Evolutionary conservation across 1,284 basidiomycete species (phyloP).

Genomic region (Sporisorium iseilematis-ciliati): DNA sequence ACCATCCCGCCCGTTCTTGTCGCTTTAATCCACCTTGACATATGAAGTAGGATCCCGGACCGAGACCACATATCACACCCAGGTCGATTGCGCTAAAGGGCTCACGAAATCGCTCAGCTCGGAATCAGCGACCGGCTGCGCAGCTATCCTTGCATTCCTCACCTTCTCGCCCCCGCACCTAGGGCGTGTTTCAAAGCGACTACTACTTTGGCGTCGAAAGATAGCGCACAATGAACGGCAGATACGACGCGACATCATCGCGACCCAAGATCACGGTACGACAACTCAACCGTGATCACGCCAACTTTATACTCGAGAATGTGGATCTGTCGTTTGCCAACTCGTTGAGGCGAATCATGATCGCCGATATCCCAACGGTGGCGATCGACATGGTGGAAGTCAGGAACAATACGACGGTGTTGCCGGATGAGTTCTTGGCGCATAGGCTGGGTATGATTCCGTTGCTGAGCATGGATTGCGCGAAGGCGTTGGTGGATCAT

Average conservation of each 20-base stretch:
- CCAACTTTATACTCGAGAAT: conserved; percentile 65
- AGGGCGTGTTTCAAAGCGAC: background rate
- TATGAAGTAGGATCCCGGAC: background rate
- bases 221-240: conserved; percentile 35
- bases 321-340: conserved; percentile 69
- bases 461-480: conserved; percentile 76
- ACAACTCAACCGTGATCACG: conserved; percentile 58
- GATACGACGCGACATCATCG: conserved; percentile 38
- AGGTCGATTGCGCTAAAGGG: background rate
- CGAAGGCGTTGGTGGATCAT: conserved; percentile 63
- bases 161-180: background rate
- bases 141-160: background rate
- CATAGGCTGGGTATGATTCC: conserved; percentile 96
- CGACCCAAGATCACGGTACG: conserved; percentile 59
- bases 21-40: background rate
- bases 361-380: conserved; percentile 68
- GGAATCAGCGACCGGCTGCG: background rate
- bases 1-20: conserved; percentile 1
- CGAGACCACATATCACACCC: background rate
- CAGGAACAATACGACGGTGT: conserved; percentile 88
- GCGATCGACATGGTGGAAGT: conserved; percentile 98
- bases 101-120: background rate
- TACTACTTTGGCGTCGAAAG: too few species aligned
- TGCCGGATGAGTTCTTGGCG: conserved; percentile 97
- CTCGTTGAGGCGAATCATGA: conserved; percentile 65